These are phyloP conservation scores for Neofusicoccum umdonicola DNA, from an alignment of 2,329 filamentous ascomycete genomes.

Conservation along the genomic window DNA sequence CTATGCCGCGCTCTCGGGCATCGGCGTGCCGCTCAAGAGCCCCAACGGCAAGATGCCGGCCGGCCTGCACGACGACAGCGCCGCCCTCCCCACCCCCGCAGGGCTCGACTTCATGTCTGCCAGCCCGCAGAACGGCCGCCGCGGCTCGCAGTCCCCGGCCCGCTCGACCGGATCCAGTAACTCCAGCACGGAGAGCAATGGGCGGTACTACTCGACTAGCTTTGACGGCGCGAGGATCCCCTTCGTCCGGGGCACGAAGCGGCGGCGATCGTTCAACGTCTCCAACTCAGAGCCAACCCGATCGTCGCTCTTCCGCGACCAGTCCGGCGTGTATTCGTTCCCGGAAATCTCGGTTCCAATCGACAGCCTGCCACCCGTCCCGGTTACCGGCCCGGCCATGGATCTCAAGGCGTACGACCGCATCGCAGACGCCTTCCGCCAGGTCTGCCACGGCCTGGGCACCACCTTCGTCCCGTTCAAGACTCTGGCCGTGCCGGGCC, in stretches of 20 bases:
- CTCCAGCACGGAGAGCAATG: neutral
- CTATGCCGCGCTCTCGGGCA: neutral
- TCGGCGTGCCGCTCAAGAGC: neutral
- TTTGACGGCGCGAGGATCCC: conserved; percentile 5
- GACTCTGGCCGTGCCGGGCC: neutral
- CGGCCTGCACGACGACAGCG: neutral
- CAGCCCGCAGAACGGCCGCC: neutral
- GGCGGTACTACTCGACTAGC: neutral
- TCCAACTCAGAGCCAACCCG: neutral
- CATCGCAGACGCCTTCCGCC: neutral
- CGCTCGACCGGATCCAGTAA: neutral
- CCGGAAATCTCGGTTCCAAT: conserved; percentile 13
- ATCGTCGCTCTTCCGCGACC: neutral
- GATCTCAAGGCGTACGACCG: conserved; percentile 10
- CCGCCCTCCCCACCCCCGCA: neutral
- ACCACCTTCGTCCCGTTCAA: conserved; percentile 2
- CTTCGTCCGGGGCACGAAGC: conserved; percentile 4
- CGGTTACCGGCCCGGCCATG: neutral
- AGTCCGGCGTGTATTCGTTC: neutral
- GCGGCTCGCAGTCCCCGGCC: neutral
- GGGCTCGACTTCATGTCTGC: neutral
- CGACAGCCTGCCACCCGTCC: neutral
- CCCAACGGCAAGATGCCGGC: neutral
- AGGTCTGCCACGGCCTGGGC: conserved; percentile 1
- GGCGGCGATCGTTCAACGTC: neutral